phyloP scores from a whole-genome alignment of 2,329 filamentous ascomycete genomes.

The Colletotrichum gigasporum region DNA sequence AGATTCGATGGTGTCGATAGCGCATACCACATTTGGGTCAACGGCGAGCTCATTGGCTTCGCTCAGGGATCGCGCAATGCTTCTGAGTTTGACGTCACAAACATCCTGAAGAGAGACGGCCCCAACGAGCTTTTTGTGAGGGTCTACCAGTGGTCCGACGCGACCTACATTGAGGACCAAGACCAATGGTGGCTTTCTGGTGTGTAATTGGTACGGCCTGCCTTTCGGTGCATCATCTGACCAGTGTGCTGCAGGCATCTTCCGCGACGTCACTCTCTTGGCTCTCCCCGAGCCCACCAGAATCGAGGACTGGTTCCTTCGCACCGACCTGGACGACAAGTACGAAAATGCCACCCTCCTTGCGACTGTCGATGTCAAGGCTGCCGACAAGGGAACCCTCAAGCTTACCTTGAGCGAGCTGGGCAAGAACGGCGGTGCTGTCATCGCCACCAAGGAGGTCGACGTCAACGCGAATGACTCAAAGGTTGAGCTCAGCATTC shows the following conservation, averaged over 20 bases:
- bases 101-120: constrained; percentile 48
- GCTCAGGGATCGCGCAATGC: constrained; percentile 75
- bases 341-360: constrained; percentile 62
- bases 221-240: neutral
- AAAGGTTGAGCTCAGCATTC: constrained; percentile 52
- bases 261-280: constrained; percentile 71
- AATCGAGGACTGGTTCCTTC: constrained; percentile 68
- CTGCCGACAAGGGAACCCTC: constrained; percentile 45
- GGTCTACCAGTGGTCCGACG: constrained; percentile 78
- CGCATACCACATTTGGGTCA: constrained; percentile 76
- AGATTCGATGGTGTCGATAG: constrained; percentile 79
- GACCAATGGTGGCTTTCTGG: constrained; percentile 76
- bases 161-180: constrained; percentile 75
- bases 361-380: constrained; percentile 55
- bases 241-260: constrained; percentile 57
- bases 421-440: constrained; percentile 43
- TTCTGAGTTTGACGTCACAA: constrained; percentile 74
- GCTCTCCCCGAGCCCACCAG: constrained; percentile 59
- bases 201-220: constrained; percentile 37
- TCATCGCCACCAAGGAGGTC: constrained; percentile 37
- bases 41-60: constrained; percentile 71
- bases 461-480: constrained; percentile 38
- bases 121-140: constrained; percentile 67
- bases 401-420: constrained; percentile 54
- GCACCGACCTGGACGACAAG: constrained; percentile 59